Percentiles rank a stretch among this genome's conserved stretches.
These are phyloP conservation scores for Trichophyton benhamiae DNA, from an alignment of 2,329 filamentous ascomycete species.

Conservation along the genomic window DNA sequence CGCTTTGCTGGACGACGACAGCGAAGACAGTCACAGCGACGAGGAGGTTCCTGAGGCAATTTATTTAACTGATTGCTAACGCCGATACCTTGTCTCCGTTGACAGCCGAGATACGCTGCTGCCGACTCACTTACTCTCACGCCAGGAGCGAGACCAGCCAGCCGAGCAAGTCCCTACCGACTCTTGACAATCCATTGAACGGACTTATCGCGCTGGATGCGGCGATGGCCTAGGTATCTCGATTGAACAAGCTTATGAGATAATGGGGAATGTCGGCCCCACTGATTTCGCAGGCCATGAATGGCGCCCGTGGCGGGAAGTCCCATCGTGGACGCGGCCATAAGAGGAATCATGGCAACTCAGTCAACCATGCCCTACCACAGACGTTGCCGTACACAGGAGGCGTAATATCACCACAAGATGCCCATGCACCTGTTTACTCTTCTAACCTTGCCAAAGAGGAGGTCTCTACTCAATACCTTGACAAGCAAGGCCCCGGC, in stretches of 20 bases:
- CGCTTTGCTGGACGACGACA: background rate
- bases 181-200: background rate
- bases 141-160: background rate
- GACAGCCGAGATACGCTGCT: too few relatives aligned
- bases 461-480: background rate
- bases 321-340: conserved; percentile 8
- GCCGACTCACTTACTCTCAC: too few relatives aligned
- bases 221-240: background rate
- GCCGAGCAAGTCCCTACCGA: background rate
- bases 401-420: background rate
- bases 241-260: background rate
- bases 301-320: conserved; percentile 12
- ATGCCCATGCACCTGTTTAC: conserved; percentile 1
- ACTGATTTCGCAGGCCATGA: conserved; percentile 11
- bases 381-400: background rate
- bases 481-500: background rate
- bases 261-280: conserved; percentile 14
- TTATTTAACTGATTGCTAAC: too few relatives aligned
- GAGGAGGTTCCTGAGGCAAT: background rate
- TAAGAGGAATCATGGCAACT: conserved; percentile 8
- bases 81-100: too few relatives aligned
- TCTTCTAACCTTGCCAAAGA: background rate
- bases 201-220: background rate
- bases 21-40: background rate
- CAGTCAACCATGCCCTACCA: background rate